Conservation (phyloP, 768 basidiomycete species). For the Gymnopilus dilepis region DNA sequence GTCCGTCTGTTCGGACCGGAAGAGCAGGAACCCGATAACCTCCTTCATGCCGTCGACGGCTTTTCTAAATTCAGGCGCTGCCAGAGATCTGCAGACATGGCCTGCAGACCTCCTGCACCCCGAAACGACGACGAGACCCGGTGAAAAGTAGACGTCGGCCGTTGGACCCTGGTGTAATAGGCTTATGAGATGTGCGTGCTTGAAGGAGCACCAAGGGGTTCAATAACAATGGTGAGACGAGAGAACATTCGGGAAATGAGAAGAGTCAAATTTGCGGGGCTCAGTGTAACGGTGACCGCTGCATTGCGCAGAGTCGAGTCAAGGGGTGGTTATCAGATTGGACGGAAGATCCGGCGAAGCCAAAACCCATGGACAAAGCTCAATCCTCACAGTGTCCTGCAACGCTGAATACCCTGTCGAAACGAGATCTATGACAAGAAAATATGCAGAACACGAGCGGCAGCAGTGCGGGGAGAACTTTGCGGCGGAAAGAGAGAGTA, state of each 20-base stretch:
- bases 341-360: background rate
- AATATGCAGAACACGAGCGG: conserved; percentile 20
- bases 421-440: background rate
- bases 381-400: background rate
- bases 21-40: background rate
- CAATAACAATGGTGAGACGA: background rate
- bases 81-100: background rate
- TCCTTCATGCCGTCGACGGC: background rate
- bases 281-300: background rate
- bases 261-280: background rate
- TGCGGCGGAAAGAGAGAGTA: conserved; percentile 24
- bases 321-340: background rate
- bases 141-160: no score
- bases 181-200: no score
- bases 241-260: background rate
- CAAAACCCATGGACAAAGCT: background rate
- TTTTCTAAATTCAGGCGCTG: background rate
- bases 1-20: background rate
- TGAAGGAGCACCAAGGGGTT: background rate
- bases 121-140: no score
- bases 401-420: background rate
- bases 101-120: no score
- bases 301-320: background rate
- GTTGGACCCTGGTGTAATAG: no score
- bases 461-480: conserved; percentile 26